Conservation (phyloP, 768 basidiomycete species). For the Termitomyces sp. region DNA sequence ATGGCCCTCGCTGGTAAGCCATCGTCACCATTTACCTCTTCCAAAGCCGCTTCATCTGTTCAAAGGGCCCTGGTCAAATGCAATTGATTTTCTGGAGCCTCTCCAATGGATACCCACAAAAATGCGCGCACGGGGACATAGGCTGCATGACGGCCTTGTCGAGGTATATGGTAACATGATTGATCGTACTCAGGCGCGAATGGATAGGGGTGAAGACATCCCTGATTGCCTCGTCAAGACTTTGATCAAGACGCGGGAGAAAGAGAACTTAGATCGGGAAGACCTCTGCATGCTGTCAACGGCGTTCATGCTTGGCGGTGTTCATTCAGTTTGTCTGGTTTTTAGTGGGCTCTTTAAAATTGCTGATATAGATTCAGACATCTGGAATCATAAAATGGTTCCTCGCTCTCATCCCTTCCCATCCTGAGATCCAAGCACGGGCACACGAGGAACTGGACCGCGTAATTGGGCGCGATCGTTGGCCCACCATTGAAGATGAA, state of each 20-base stretch:
- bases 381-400: constrained; percentile 33
- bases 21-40: too few relatives aligned
- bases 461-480: constrained; percentile 22
- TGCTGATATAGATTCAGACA: constrained; percentile 16
- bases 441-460: constrained; percentile 27
- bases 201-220: not conserved
- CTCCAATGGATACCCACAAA: not conserved
- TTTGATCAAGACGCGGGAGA: not conserved
- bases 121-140: not conserved
- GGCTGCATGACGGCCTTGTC: not conserved
- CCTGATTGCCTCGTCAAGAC: not conserved
- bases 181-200: not conserved
- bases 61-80: too few relatives aligned
- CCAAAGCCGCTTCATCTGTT: too few relatives aligned
- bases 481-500: constrained; percentile 26
- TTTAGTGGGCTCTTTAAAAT: too few relatives aligned
- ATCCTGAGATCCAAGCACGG: constrained; percentile 21
- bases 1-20: not conserved
- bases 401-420: constrained; percentile 26
- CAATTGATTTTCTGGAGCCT: not conserved
- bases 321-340: too few relatives aligned
- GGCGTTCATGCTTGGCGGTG: not conserved
- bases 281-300: not conserved
- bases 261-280: not conserved
- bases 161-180: not conserved